phyloP scores from a whole-genome alignment of 2,329 filamentous ascomycete genomes.

The Curvularia lunata region DNA sequence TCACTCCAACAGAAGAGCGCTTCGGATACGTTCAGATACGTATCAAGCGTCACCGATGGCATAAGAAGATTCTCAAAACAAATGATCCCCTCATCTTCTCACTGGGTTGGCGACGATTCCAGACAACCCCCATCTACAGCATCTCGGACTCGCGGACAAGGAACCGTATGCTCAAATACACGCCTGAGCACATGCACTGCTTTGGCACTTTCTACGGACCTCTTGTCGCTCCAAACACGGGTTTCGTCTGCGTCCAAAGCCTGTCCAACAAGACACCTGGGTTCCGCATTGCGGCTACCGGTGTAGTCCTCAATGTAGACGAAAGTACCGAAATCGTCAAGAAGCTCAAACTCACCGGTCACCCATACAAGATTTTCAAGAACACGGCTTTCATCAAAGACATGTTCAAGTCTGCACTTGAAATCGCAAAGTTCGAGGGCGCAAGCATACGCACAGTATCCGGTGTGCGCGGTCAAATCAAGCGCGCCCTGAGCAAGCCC shows the following conservation, averaged over 20 bases:
- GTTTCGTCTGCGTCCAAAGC: slow-evolving; percentile 91
- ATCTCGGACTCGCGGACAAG: slow-evolving; percentile 91
- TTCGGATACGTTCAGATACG: slow-evolving; percentile 95
- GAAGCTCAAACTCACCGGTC: slow-evolving; percentile 95
- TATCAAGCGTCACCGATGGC: slow-evolving; percentile 97
- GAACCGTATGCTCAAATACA: slow-evolving; percentile 99
- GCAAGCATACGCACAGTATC: slow-evolving; percentile 95
- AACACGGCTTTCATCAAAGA: slow-evolving; percentile 99
- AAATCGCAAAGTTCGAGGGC: slow-evolving; percentile 98
- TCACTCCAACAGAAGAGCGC: slow-evolving; percentile 90
- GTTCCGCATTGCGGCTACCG: slow-evolving; percentile 93
- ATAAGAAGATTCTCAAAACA: slow-evolving; percentile 98
- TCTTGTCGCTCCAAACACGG: slow-evolving; percentile 91
- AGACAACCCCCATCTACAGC: slow-evolving; percentile 89
- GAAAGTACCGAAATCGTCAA: slow-evolving; percentile 98
- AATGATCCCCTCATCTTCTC: slow-evolving; percentile 98
- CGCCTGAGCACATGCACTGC: slow-evolving; percentile 99
- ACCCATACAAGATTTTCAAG: slow-evolving; percentile 97
- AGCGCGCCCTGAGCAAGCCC: slow-evolving; percentile 88
- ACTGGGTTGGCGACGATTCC: slow-evolving; percentile 93
- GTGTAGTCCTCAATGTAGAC: slow-evolving; percentile 91
- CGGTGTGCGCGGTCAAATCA: slow-evolving; percentile 95
- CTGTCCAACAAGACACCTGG: slow-evolving; percentile 84
- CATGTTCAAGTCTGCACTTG: slow-evolving; percentile 93
- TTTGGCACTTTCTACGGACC: slow-evolving; percentile 96